These are phyloP conservation scores for Cladochytrium tenue DNA, from an alignment of 371 early-diverging fungal species.

Conservation along the genomic window DNA sequence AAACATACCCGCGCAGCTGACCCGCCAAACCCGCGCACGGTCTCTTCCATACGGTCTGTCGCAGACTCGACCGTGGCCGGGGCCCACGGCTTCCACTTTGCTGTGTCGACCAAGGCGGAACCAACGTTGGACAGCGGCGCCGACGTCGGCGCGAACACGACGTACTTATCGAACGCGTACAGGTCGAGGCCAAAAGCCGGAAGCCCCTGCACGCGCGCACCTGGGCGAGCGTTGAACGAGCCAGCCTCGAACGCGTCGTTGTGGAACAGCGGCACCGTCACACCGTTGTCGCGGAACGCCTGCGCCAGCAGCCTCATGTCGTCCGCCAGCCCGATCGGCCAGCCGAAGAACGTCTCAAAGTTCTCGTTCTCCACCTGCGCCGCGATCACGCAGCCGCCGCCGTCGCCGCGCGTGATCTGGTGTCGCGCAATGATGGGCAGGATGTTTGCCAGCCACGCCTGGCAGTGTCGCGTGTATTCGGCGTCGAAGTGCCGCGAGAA, in stretches of 20 bases:
- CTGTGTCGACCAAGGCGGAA: not conserved
- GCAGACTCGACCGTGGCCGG: constrained; percentile 57
- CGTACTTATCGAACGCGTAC: constrained; percentile 81
- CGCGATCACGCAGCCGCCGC: constrained; percentile 69
- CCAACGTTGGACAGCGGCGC: constrained; percentile 14
- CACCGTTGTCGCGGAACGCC: constrained; percentile 73
- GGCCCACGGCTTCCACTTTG: constrained; percentile 59
- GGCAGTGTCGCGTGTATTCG: constrained; percentile 67
- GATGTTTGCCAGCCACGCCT: constrained; percentile 69
- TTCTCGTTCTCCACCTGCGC: constrained; percentile 84
- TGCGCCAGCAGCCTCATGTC: constrained; percentile 79
- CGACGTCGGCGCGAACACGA: constrained; percentile 45
- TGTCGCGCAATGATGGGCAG: constrained; percentile 75
- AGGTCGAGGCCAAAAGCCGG: constrained; percentile 70
- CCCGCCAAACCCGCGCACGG: constrained; percentile 71
- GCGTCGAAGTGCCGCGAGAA: constrained; percentile 72
- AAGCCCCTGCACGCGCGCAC: constrained; percentile 10
- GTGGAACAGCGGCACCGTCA: constrained; percentile 79
- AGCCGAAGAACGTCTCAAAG: constrained; percentile 61
- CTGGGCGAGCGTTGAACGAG: constrained; percentile 11
- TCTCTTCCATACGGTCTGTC: constrained; percentile 69
- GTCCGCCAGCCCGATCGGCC: constrained; percentile 74
- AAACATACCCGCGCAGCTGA: constrained; percentile 54
- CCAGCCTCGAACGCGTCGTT: constrained; percentile 75
- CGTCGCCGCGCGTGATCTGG: constrained; percentile 70